Conservation (phyloP, 2,329 filamentous ascomycete species). For the Fusarium equiseti region DNA sequence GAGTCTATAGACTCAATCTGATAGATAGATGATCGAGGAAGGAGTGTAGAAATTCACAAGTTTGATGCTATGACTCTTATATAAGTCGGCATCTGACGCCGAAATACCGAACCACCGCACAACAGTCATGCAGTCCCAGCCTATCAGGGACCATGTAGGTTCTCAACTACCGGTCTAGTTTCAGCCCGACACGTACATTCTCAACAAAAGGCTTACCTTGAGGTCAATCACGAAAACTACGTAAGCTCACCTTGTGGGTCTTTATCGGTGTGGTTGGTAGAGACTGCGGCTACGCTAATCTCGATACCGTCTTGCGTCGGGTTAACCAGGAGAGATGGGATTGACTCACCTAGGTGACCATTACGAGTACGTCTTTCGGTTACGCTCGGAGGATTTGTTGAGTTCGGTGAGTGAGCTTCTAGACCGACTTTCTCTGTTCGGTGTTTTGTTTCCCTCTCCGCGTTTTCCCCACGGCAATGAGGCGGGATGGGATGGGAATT, state of each 20-base stretch:
- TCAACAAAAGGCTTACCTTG: constrained; percentile 31
- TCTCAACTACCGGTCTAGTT: not conserved
- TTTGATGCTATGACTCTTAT: constrained; percentile 18
- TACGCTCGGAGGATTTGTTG: constrained; percentile 35
- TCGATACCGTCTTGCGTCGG: constrained; percentile 30
- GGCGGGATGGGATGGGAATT: constrained; percentile 15
- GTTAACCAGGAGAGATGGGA: constrained; percentile 19
- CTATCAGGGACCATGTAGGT: not conserved
- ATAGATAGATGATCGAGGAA: not conserved
- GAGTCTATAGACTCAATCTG: not conserved
- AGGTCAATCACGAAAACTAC: constrained; percentile 32
- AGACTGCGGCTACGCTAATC: constrained; percentile 30
- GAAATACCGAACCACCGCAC: constrained; percentile 20
- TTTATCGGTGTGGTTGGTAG: constrained; percentile 12
- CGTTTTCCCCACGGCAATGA: constrained; percentile 19
- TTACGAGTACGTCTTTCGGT: constrained; percentile 26
- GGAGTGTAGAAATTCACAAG: not conserved
- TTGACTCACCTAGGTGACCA: constrained; percentile 40
- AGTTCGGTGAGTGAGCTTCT: not conserved
- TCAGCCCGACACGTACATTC: constrained; percentile 15
- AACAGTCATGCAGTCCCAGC: not conserved
- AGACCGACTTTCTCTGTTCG: not conserved
- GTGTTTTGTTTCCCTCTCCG: not conserved
- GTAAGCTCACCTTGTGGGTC: constrained; percentile 30
- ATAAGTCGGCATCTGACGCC: constrained; percentile 13